Base-by-base conservation (phyloP, 306 rosid genomes). In the Medicago lupulina region DNA sequence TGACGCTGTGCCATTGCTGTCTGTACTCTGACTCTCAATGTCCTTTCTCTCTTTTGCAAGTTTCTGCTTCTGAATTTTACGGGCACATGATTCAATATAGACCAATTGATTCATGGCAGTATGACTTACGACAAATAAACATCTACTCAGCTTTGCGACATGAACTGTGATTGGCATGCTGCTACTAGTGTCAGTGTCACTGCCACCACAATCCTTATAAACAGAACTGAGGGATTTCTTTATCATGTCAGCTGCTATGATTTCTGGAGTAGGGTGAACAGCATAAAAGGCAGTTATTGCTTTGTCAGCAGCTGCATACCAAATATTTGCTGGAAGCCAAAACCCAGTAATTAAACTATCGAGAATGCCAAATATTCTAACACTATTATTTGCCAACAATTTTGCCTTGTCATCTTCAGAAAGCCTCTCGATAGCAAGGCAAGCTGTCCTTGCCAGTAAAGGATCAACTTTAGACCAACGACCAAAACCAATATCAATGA, bases 381-480 rank as follows among this genome's bases (percentile, higher is more conserved):
- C 86, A 70, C 87, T 84, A 72, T 73, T 86, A 87, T 81, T 76
- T 76, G 85, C 86, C 89, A 94, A 79, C 75, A 92, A 83, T 44
- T 84, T 88, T 74, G 85, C 85, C 85, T 82, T 92, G 80, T 94
- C 98, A 55, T 90, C 97, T 70, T 86, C 92, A 31, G 96, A 90
- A 79, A 94, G 75, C 77, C 97, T 90, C 60, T 90, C 89, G 25
- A 94, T 85, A 85, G 97, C 96, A 82, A 84, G 75, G 75, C 98
- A 90, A 17, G 98, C 96, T 39, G 96, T 90, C 86, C 97, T 85
- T 60, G 98, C 97, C 68, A 94, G 96, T 88, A 94, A 82, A 67
- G 97, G 93, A 76, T 94, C 98, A 64, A 90, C 82, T 85, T 94
- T 94, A 67, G 97, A 90, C 98, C 97, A 94, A 75, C 97, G 89